Evolutionary conservation across 2,329 filamentous ascomycete species (phyloP).

Genomic region (Diaporthe sp.): DNA sequence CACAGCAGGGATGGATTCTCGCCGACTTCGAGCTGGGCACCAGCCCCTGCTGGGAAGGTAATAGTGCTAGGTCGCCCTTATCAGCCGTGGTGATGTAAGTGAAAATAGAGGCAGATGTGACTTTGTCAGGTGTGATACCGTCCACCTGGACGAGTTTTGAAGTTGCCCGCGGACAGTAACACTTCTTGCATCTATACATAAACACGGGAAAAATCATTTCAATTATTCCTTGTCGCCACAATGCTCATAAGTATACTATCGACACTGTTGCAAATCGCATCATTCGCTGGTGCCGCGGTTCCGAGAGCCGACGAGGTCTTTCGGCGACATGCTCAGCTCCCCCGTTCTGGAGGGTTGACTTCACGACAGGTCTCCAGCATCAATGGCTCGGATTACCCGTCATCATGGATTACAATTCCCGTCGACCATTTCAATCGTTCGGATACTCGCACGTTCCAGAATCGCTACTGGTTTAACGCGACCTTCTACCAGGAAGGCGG

Average conservation of each 20-base stretch:
- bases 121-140: background rate
- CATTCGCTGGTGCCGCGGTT: background rate
- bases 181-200: background rate
- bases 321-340: background rate
- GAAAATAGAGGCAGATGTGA: background rate
- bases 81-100: constrained; percentile 23
- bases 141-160: background rate
- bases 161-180: background rate
- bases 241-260: background rate
- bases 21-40: background rate
- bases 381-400: constrained; percentile 32
- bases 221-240: background rate
- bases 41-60: constrained; percentile 2
- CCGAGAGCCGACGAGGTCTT: background rate
- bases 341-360: constrained; percentile 1
- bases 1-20: background rate
- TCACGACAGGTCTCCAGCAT: constrained; percentile 1
- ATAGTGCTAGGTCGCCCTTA: background rate
- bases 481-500: constrained; percentile 46
- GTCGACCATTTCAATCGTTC: constrained; percentile 45
- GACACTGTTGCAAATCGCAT: background rate
- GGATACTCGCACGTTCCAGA: constrained; percentile 44
- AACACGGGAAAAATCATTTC: no score
- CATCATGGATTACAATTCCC: constrained; percentile 42
- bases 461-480: constrained; percentile 46